phyloP scores from a whole-genome alignment of 2,329 filamentous ascomycete species.

The Fusarium nygamai region DNA sequence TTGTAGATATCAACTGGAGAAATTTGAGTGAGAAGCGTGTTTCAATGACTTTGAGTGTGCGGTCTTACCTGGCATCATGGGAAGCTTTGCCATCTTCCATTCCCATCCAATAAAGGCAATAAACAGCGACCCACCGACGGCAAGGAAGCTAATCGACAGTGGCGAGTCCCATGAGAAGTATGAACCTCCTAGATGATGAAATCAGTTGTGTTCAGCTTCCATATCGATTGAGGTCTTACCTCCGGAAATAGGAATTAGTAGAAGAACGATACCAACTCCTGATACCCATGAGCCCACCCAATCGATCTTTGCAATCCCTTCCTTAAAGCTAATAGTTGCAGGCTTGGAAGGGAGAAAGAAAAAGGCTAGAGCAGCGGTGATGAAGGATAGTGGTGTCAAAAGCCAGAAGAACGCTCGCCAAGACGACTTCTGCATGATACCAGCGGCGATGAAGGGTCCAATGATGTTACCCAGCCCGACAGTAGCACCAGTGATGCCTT shows the following conservation, averaged over 20 bases:
- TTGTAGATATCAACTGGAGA: background rate
- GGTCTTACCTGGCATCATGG: background rate
- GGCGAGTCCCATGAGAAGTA: constrained; percentile 1
- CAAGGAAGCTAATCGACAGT: background rate
- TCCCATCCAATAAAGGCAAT: background rate
- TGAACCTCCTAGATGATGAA: background rate
- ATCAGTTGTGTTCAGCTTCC: background rate
- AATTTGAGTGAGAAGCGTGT: too few relatives aligned
- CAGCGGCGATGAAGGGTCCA: background rate
- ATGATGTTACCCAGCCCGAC: background rate
- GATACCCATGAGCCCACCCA: background rate
- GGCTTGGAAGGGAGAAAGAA: background rate
- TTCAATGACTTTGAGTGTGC: too few relatives aligned
- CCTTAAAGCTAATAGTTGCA: background rate
- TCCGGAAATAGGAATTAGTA: background rate
- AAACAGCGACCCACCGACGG: accelerated
- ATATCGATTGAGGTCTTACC: background rate
- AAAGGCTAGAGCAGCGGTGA: accelerated
- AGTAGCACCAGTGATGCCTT: background rate
- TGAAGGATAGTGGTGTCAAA: background rate
- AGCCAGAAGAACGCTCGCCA: constrained; percentile 1
- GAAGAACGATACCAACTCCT: background rate
- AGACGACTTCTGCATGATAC: background rate
- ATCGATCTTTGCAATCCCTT: background rate
- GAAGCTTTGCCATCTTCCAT: constrained; percentile 16